Base-by-base conservation (phyloP, 2,329 filamentous ascomycete species). In the Penicillium rolfsii region DNA sequence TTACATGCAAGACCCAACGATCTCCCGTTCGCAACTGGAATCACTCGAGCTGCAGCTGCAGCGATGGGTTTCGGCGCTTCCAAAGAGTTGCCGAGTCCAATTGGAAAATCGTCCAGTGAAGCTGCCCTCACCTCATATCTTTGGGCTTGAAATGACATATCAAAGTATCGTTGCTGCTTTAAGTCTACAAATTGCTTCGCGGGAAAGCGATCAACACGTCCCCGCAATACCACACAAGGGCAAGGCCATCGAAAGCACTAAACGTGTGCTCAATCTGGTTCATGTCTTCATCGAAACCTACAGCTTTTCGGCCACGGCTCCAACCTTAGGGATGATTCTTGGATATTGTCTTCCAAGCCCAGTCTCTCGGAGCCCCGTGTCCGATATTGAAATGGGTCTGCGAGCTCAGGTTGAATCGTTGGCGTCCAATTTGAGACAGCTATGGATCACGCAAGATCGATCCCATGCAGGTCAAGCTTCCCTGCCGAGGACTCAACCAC, bases 311-410 rank as follows among this genome's bases (percentile, higher is more conserved):
- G 79, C 73, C 52, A 76, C 68, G 54, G 76, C 64, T 63, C 78
- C 73, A 58, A 83, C 73, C 0, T 79, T 79, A 57, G 78, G 78
- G 24, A 74, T 76, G 64, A 73, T 77, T 26, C 67, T 79, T 30
- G 74, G 70, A 41, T 72, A 72, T 57, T 73, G 74, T 16, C 70
- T 75, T 73, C 62, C 65, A 3, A 54, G 38, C 5, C 38, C 54
- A 19, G 45, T 38, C n/a, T 53, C 60, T n/a, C 63, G 53, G 12
- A 57, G 58, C 12, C 38, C 33, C 11, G 35, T 61, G 1, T 67
- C 67, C 1, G 70, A 74, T 26, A 43, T 70, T 19, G 71, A 73
- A 14, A 49, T 64, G n/a, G 68, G 66, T 4, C 41, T 76, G 26
- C 70, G 67, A 41, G 66, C 66, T 35, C 72, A 69, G 50, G 59